These are phyloP conservation scores for Pseudopithomyces chartarum DNA, from an alignment of 2,329 filamentous ascomycete species.

Conservation along the genomic window DNA sequence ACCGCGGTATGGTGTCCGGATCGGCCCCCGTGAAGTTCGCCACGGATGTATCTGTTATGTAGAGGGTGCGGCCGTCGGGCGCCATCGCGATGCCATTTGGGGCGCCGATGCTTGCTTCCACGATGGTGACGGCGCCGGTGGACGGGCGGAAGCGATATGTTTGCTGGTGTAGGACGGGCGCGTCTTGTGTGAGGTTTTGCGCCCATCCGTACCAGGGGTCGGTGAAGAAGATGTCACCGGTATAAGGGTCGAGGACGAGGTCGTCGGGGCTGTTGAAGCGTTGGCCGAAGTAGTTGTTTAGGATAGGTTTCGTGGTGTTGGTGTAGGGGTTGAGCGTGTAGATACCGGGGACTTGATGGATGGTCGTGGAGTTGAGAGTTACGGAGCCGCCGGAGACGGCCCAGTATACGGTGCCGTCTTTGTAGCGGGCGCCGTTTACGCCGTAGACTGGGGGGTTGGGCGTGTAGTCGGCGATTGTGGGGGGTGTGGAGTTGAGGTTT, in stretches of 20 bases:
- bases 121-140: background rate
- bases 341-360: background rate
- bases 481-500: background rate
- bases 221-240: background rate
- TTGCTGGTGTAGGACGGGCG: background rate
- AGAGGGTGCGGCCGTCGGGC: background rate
- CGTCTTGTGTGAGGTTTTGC: background rate
- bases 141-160: constrained; percentile 2
- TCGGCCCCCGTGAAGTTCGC: background rate
- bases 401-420: background rate
- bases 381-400: background rate
- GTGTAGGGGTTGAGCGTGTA: background rate
- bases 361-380: background rate
- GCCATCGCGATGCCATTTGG: constrained; percentile 4
- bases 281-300: background rate
- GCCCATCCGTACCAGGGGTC: background rate
- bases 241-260: background rate
- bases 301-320: background rate
- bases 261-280: background rate
- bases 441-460: background rate
- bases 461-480: background rate
- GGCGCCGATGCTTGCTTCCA: background rate
- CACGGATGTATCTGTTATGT: constrained; percentile 2
- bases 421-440: background rate
- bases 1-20: background rate